phyloP scores from a whole-genome alignment of 805 yeast genomes.

The Kodamaea restingae region DNA sequence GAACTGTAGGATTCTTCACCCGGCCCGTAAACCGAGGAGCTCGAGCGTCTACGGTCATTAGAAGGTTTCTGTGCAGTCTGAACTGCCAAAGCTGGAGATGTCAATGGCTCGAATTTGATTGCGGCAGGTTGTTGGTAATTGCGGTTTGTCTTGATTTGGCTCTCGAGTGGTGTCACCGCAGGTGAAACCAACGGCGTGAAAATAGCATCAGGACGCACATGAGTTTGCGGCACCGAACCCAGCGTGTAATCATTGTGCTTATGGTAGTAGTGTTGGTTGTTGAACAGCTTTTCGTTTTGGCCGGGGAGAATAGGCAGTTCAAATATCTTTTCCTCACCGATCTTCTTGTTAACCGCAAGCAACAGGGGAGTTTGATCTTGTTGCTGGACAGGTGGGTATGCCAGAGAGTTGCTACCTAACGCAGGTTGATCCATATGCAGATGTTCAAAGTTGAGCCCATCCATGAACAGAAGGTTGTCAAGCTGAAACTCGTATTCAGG shows the following conservation, averaged over 20 bases:
- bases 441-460: conserved; percentile 12
- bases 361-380: conserved; percentile 23
- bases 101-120: conserved; percentile 46
- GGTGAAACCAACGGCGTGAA: conserved; percentile 80
- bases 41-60: conserved; percentile 32
- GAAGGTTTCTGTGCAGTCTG: conserved; percentile 16
- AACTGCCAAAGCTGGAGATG: conserved; percentile 66
- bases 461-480: conserved; percentile 24
- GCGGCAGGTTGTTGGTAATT: conserved; percentile 17
- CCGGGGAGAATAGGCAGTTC: conserved; percentile 39
- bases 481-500: conserved; percentile 20
- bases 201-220: conserved; percentile 53
- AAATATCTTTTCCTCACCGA: conserved; percentile 12
- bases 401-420: conserved; percentile 15
- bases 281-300: conserved; percentile 39
- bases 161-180: conserved; percentile 61
- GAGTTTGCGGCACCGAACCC: conserved; percentile 20
- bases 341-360: conserved; percentile 17
- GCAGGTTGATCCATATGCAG: not conserved
- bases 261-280: conserved; percentile 39
- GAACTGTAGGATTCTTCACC: conserved; percentile 9
- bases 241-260: conserved; percentile 17
- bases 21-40: conserved; percentile 24
- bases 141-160: conserved; percentile 21
- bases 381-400: conserved; percentile 24